Base-by-base conservation (phyloP, 148 eudicot genomes). In the Cornus kousa region DNA sequence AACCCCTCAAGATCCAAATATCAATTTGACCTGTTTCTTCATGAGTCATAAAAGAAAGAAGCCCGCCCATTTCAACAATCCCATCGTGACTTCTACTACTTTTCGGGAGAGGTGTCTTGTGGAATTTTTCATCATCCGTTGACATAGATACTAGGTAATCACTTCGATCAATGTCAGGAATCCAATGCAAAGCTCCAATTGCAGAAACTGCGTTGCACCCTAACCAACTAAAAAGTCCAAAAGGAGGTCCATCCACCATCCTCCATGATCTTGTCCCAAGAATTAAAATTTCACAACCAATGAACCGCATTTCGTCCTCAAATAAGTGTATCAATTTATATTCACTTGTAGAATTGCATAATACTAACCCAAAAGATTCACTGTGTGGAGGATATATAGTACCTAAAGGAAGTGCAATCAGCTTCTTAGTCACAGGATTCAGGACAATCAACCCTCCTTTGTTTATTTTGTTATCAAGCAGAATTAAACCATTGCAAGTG, bases 301-400 rank as follows among this genome's bases (percentile, higher is more conserved):
- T 22, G 40, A 57, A 77, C 2, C 48, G 64, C 60, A 60, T 19
- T 50, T 78, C 86, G 50, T 88, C 93, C 55, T 23, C 35, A 73
- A 90, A 87, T 79, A 90, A 82, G 79, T 90, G 91, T 37, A 90
- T 87, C 43, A 87, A 70, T 77, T 88, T 85, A 74, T 81, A 88
- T 7, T 68, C 68, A 1, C 46, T 73, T 7, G 65, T 33, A 1
- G 71, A 72, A 33, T 57, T 40, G 78, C 81, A 78, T 60, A 78
- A 85, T 31, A 83, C 84, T 2, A 90, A 74, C 31, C 84, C 86
- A 39, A 78, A 82, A 39, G 93, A 87, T 57, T 87, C 89, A 12
- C 77, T 11, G 37, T 80, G 22, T 20, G 78, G 62, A 65, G 40
- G 77, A 40, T 32, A 83, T 31, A 80, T 50, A 39, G 93, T 90